These are phyloP conservation scores for Aspergillus sp. DNA, from an alignment of 2,329 filamentous ascomycete genomes.

Conservation along the genomic window DNA sequence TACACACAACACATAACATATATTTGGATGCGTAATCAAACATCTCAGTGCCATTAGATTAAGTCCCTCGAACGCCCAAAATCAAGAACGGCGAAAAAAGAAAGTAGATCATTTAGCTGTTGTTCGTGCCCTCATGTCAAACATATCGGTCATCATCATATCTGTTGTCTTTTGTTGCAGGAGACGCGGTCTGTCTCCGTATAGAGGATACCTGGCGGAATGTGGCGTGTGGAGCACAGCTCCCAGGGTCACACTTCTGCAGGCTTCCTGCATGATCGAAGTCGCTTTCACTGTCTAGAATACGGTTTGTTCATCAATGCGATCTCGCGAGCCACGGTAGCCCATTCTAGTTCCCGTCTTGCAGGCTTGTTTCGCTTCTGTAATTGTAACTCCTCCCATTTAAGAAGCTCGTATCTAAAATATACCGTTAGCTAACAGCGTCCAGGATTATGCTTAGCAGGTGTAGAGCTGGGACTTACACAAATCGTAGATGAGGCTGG, in stretches of 20 bases:
- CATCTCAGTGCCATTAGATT: conserved; percentile 14
- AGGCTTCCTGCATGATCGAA: background rate
- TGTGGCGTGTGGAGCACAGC: background rate
- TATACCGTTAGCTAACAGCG: conserved; percentile 17
- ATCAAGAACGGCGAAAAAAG: conserved; percentile 3
- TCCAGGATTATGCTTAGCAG: background rate
- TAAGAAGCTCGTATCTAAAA: conserved; percentile 74
- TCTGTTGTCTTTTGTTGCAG: background rate
- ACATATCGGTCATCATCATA: conserved; percentile 21
- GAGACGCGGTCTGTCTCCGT: background rate
- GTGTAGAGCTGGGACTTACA: conserved; percentile 49
- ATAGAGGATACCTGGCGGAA: background rate
- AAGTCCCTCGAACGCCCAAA: conserved; percentile 16
- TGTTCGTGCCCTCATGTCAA: conserved; percentile 16
- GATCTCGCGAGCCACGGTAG: conserved; percentile 82
- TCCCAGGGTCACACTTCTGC: background rate
- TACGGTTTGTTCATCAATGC: conserved; percentile 96
- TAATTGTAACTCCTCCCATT: conserved; percentile 83
- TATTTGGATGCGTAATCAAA: conserved; percentile 8
- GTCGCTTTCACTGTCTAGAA: conserved; percentile 58
- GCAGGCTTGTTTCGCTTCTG: conserved; percentile 55
- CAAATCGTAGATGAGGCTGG: conserved; percentile 91
- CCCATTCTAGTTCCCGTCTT: conserved; percentile 86
- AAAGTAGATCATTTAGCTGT: conserved; percentile 11
- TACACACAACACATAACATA: conserved; percentile 6